These are phyloP conservation scores for Maudiozyma turicensis DNA, from an alignment of 805 yeast genomes.

Conservation along the genomic window DNA sequence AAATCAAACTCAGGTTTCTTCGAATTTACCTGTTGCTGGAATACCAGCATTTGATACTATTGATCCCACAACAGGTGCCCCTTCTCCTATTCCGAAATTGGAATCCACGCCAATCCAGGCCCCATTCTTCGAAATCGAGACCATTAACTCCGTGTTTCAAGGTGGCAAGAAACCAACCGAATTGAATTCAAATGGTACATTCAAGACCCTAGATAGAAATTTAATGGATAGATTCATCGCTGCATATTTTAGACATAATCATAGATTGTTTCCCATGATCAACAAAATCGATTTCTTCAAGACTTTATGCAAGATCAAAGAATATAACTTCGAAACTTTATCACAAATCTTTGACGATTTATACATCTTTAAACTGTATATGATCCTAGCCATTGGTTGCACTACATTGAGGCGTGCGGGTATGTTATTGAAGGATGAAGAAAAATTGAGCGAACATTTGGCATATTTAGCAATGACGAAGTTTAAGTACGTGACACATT, in stretches of 20 bases:
- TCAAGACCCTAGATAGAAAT: slow-evolving; percentile 25
- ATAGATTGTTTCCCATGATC: slow-evolving; percentile 36
- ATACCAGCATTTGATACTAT: neutral
- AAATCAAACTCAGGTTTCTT: neutral
- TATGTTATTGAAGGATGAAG: slow-evolving; percentile 29
- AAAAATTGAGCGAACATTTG: slow-evolving; percentile 32
- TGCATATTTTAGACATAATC: slow-evolving; percentile 38
- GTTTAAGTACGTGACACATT: slow-evolving; percentile 31
- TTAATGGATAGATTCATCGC: slow-evolving; percentile 32
- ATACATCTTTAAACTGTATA: slow-evolving; percentile 37
- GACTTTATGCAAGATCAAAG: slow-evolving; percentile 24
- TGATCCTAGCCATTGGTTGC: slow-evolving; percentile 48
- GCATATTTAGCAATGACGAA: slow-evolving; percentile 35
- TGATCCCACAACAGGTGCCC: neutral
- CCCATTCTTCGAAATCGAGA: slow-evolving; percentile 25
- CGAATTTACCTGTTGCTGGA: neutral
- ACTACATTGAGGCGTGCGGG: slow-evolving; percentile 38
- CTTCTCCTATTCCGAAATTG: slow-evolving; percentile 4
- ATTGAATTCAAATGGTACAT: slow-evolving; percentile 19
- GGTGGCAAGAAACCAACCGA: slow-evolving; percentile 24
- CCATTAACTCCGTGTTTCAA: slow-evolving; percentile 22
- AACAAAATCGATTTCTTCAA: slow-evolving; percentile 32
- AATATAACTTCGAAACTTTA: slow-evolving; percentile 22
- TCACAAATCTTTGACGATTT: slow-evolving; percentile 16
- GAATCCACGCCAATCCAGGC: slow-evolving; percentile 24